Conservation (phyloP, 2,329 filamentous ascomycete species). For the Penicillium hesseltinei region DNA sequence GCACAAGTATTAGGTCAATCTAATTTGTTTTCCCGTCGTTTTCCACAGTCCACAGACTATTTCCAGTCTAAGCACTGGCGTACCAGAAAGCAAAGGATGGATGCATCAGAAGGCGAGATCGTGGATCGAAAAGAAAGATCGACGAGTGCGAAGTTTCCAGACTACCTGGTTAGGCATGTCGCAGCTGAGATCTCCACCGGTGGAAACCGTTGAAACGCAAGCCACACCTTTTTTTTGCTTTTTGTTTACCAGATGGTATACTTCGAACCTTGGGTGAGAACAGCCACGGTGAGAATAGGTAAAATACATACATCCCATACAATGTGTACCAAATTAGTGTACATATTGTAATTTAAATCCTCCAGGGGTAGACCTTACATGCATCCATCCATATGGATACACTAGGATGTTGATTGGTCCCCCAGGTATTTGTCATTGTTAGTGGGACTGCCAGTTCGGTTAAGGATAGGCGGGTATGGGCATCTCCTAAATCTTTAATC, state of each 20-base stretch:
- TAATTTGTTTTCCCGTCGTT: slow-evolving; percentile 18
- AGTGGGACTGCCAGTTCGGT: slow-evolving; percentile 10
- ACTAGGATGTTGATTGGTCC: slow-evolving; percentile 13
- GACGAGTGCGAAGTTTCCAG: slow-evolving; percentile 16
- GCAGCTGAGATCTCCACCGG: slow-evolving; percentile 19
- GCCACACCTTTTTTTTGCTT: slow-evolving; percentile 25
- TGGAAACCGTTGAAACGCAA: slow-evolving; percentile 28
- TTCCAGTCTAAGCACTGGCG: slow-evolving; percentile 14
- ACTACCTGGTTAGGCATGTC: slow-evolving; percentile 19
- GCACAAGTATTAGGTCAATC: slow-evolving; percentile 11
- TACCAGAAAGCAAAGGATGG: slow-evolving; percentile 7
- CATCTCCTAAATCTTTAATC: slow-evolving; percentile 9
- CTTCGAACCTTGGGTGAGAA: background rate
- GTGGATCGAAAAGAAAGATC: slow-evolving; percentile 18
- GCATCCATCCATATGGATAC: background rate
- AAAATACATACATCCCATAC: background rate
- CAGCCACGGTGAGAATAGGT: background rate
- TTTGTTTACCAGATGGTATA: slow-evolving; percentile 11
- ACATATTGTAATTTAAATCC: background rate
- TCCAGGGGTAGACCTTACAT: slow-evolving; percentile 3
- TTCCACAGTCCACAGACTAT: slow-evolving; percentile 13
- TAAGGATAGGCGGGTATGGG: slow-evolving; percentile 20
- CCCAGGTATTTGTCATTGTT: slow-evolving; percentile 26
- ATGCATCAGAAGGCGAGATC: slow-evolving; percentile 11
- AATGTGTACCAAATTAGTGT: background rate